Conservation (phyloP, 1,284 basidiomycete species). For the Rhodotorula sp. region DNA sequence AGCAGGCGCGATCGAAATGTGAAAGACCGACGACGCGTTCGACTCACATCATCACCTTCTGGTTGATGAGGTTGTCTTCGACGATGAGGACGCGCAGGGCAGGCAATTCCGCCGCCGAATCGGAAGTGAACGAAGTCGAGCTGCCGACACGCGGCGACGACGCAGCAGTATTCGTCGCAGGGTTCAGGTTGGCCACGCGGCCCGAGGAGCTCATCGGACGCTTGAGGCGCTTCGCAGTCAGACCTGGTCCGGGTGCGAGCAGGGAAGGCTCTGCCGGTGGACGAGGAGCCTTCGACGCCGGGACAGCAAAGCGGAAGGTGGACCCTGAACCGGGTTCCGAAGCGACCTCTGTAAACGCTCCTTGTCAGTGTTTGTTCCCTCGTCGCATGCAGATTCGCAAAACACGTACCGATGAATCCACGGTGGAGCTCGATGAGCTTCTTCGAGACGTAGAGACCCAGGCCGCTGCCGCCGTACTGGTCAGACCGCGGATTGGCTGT, state of each 20-base stretch:
- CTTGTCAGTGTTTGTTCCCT: no score
- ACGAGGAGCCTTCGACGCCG: not conserved
- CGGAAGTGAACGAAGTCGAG: not conserved
- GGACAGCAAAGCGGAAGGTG: constrained; percentile 37
- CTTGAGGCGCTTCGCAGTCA: not conserved
- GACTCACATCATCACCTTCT: constrained; percentile 48
- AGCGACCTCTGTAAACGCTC: constrained; percentile 12
- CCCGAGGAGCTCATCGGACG: not conserved
- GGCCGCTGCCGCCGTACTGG: constrained; percentile 35
- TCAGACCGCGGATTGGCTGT: constrained; percentile 31
- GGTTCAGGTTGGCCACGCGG: constrained; percentile 1
- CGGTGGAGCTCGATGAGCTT: constrained; percentile 41
- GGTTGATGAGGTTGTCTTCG: constrained; percentile 53
- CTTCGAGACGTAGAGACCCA: constrained; percentile 42
- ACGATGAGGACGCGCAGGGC: constrained; percentile 28
- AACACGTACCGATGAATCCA: constrained; percentile 33
- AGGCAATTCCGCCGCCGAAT: not conserved
- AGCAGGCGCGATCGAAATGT: not conserved
- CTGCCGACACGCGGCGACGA: not conserved
- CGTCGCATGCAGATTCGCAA: no score
- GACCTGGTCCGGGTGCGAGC: not conserved
- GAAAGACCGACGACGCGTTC: not conserved
- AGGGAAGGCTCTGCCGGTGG: not conserved
- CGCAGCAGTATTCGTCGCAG: no score
- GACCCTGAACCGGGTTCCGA: constrained; percentile 30